Percentiles rank a stretch among this genome's conserved stretches.
phyloP scores from a whole-genome alignment of 768 basidiomycete species.

The Leccinum truebloodii region DNA sequence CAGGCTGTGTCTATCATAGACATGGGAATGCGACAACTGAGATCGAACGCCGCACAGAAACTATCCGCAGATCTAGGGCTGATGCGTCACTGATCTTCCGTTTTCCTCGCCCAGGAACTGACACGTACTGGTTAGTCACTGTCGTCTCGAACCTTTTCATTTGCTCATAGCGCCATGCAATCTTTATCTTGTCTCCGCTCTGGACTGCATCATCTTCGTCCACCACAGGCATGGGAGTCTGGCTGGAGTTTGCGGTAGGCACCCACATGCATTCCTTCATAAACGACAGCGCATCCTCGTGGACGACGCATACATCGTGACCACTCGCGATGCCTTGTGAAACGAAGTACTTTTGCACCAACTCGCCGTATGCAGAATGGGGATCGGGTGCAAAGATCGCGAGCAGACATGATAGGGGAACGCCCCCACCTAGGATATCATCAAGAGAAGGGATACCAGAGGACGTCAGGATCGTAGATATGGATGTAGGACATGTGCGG shows the following conservation, averaged over 20 bases:
- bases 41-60: conserved; percentile 72
- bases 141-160: conserved; percentile 94
- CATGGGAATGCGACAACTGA: conserved; percentile 61
- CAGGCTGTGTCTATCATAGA: conserved; percentile 48
- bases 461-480: conserved; percentile 62
- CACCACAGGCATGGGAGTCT: conserved; percentile 9
- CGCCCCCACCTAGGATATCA: conserved; percentile 90
- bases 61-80: conserved; percentile 50
- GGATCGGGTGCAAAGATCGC: conserved; percentile 80
- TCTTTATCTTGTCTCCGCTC: conserved; percentile 71
- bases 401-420: conserved; percentile 78
- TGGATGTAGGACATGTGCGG: conserved; percentile 56
- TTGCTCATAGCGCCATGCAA: conserved; percentile 96
- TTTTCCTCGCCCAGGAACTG: conserved; percentile 19
- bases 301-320: conserved; percentile 70
- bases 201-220: conserved; percentile 40
- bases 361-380: conserved; percentile 82
- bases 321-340: conserved; percentile 80
- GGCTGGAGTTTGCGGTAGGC: conserved; percentile 31
- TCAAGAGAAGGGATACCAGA: conserved; percentile 93
- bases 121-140: conserved; percentile 54
- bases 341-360: conserved; percentile 86
- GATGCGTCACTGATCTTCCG: conserved; percentile 13
- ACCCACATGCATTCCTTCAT: conserved; percentile 83
- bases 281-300: conserved; percentile 56